A percentile compares a stretch with the other conserved stretches of the same genome.
phyloP scores from a whole-genome alignment of 371 early-diverging fungal genomes.

The Mucor mucedo region DNA sequence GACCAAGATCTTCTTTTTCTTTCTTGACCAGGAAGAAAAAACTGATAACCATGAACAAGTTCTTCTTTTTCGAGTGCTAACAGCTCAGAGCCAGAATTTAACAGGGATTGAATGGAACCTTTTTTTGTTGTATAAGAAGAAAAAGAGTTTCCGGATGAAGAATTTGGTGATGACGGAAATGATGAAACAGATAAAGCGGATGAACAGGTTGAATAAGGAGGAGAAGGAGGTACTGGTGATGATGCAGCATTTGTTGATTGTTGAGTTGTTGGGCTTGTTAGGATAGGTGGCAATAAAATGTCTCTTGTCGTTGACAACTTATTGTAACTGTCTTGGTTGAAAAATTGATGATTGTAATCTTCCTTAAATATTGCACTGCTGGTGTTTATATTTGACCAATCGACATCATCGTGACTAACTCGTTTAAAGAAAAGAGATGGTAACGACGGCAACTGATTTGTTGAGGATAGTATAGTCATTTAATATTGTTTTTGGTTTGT shows the following conservation, averaged over 20 bases:
- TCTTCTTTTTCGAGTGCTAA: constrained; percentile 29
- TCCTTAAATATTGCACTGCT: neutral
- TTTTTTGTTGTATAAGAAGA: constrained; percentile 5
- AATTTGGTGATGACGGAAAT: constrained; percentile 31
- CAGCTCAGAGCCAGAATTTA: constrained; percentile 43
- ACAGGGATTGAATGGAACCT: constrained; percentile 48
- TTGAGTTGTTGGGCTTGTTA: constrained; percentile 3
- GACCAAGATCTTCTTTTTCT: constrained; percentile 7
- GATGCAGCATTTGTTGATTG: constrained; percentile 3
- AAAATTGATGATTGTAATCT: neutral
- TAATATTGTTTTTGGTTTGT: constrained; percentile 1
- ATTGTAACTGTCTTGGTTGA: neutral
- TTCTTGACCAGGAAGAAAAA: neutral
- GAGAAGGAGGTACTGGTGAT: constrained; percentile 14
- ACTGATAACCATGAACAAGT: neutral
- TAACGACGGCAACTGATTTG: constrained; percentile 10
- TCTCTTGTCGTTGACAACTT: constrained; percentile 11
- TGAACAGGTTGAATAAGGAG: constrained; percentile 20
- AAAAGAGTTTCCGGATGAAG: constrained; percentile 15
- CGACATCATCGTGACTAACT: neutral
- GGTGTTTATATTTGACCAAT: neutral
- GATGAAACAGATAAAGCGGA: constrained; percentile 24
- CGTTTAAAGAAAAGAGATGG: constrained; percentile 3
- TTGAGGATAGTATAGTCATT: neutral
- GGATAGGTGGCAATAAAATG: constrained; percentile 16